These are phyloP conservation scores for Metschnikowia lunata DNA, from an alignment of 805 yeast genomes.

Conservation along the genomic window DNA sequence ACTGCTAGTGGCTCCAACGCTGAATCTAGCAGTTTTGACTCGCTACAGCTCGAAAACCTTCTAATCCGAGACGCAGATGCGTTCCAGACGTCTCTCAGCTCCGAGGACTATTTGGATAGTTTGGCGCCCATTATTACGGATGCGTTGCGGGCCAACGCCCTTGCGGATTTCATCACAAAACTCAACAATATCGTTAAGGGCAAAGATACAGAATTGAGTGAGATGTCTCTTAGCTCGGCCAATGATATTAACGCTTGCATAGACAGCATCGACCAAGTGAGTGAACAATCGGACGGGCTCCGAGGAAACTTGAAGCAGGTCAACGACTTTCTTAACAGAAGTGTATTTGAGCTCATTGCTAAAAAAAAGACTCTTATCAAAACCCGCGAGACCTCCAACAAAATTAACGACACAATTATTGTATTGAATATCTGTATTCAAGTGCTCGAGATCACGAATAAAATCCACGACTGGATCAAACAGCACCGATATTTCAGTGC, in stretches of 20 bases:
- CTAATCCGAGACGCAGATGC: slow-evolving; percentile 39
- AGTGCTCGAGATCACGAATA: slow-evolving; percentile 81
- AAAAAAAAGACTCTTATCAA: slow-evolving; percentile 58
- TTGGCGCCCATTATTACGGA: slow-evolving; percentile 70
- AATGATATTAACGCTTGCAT: slow-evolving; percentile 55
- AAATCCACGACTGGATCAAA: slow-evolving; percentile 74
- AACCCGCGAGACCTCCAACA: slow-evolving; percentile 57
- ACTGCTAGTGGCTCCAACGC: not conserved
- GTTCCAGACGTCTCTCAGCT: slow-evolving; percentile 44
- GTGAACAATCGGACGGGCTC: slow-evolving; percentile 52
- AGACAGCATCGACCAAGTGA: slow-evolving; percentile 57
- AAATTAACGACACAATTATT: slow-evolving; percentile 66
- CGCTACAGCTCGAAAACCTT: slow-evolving; percentile 33
- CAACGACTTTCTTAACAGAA: slow-evolving; percentile 52
- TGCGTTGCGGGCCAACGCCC: slow-evolving; percentile 50
- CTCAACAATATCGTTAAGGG: slow-evolving; percentile 54
- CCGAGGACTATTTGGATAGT: slow-evolving; percentile 74
- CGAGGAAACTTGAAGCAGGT: slow-evolving; percentile 52
- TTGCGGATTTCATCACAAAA: slow-evolving; percentile 52
- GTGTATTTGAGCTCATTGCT: slow-evolving; percentile 62
- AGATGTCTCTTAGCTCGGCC: slow-evolving; percentile 58
- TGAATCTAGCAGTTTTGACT: slow-evolving; percentile 16
- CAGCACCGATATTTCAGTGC: slow-evolving; percentile 80
- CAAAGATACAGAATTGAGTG: slow-evolving; percentile 61
- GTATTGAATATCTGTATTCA: slow-evolving; percentile 71